A percentile compares a stretch with the other conserved stretches of the same genome.
These are phyloP conservation scores for Rhodomyrtus tomentosa DNA, from an alignment of 345 rosid species.

Conservation along the genomic window DNA sequence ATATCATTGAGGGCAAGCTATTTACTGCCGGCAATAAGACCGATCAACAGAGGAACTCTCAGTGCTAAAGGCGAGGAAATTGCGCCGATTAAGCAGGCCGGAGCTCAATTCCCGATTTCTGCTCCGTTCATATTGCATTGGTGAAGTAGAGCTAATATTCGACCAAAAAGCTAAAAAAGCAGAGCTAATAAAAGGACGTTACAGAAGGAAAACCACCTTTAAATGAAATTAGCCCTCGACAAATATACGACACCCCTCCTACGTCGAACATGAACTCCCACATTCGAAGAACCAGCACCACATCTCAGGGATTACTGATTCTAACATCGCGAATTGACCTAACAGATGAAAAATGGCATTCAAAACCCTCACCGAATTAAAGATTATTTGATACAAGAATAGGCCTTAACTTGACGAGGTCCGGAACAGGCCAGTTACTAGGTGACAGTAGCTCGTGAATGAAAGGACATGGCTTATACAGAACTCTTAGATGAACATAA, in stretches of 20 bases:
- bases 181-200: background rate
- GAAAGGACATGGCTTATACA: background rate
- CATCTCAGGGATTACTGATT: background rate
- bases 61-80: background rate
- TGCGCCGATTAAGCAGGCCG: accelerated
- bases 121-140: background rate
- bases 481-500: background rate
- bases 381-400: background rate
- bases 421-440: background rate
- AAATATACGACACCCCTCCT: background rate
- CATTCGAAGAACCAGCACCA: background rate
- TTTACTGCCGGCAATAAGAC: no score
- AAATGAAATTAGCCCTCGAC: background rate
- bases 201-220: background rate
- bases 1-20: no score
- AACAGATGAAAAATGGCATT: background rate
- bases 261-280: background rate
- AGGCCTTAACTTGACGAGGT: background rate
- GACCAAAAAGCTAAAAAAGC: no score
- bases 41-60: no score
- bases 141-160: background rate
- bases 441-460: background rate
- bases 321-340: background rate
- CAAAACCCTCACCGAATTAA: background rate
- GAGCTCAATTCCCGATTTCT: background rate